phyloP scores from a whole-genome alignment of 2,329 filamentous ascomycete genomes.

The Thielaviopsis populi region DNA sequence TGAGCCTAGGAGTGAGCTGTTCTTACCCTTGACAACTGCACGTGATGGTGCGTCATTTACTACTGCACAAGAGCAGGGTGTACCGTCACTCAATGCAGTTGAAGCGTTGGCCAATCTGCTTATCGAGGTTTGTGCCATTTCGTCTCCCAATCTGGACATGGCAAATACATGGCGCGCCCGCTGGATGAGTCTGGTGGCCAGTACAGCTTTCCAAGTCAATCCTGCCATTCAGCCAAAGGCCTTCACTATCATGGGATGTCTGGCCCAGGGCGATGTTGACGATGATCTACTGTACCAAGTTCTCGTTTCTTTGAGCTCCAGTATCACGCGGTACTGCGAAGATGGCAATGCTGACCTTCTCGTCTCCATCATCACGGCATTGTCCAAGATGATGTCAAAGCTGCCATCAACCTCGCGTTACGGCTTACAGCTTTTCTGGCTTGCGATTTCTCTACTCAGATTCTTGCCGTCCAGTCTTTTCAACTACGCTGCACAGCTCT shows the following conservation, averaged over 20 bases:
- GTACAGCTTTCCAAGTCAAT: constrained; percentile 59
- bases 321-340: constrained; percentile 48
- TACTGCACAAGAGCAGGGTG: constrained; percentile 28
- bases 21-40: constrained; percentile 24
- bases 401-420: constrained; percentile 52
- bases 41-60: constrained; percentile 41
- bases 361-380: constrained; percentile 48
- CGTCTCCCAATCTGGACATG: constrained; percentile 48
- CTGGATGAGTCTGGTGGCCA: constrained; percentile 60
- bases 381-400: constrained; percentile 59
- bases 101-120: constrained; percentile 47
- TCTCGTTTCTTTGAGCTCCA: constrained; percentile 50
- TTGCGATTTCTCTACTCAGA: constrained; percentile 50
- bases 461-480: constrained; percentile 48
- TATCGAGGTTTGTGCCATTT: constrained; percentile 48
- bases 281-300: constrained; percentile 59
- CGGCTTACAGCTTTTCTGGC: constrained; percentile 54
- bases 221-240: constrained; percentile 54
- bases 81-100: constrained; percentile 12
- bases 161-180: constrained; percentile 55
- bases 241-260: constrained; percentile 56
- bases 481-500: constrained; percentile 49
- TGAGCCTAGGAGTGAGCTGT: constrained; percentile 43
- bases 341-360: constrained; percentile 53
- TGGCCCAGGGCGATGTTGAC: constrained; percentile 56